These are phyloP conservation scores for Pseudopyricularia cyperi DNA, from an alignment of 2,329 filamentous ascomycete species.

Conservation along the genomic window DNA sequence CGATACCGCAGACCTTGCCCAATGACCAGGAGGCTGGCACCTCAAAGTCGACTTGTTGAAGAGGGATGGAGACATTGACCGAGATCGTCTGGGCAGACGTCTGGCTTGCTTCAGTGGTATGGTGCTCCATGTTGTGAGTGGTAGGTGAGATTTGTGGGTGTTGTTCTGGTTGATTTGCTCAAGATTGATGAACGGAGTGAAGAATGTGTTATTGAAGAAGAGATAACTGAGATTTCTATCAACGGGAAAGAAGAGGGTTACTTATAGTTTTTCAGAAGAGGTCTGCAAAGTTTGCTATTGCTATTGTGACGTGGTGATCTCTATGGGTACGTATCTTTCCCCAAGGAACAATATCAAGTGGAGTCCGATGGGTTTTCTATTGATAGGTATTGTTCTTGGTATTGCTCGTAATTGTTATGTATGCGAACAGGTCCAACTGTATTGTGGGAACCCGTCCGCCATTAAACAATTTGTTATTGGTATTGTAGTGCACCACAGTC, in stretches of 20 bases:
- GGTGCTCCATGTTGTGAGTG: neutral
- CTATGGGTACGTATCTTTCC: no score
- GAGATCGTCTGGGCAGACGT: neutral
- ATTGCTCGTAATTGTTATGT: no score
- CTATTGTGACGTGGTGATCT: neutral
- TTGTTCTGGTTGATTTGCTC: no score
- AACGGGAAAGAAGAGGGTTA: neutral
- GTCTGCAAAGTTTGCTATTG: neutral
- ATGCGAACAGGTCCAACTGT: no score
- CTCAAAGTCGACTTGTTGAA: neutral
- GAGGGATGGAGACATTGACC: neutral
- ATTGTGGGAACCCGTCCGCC: no score
- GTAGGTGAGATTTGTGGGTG: neutral
- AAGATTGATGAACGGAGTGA: no score
- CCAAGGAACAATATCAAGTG: neutral
- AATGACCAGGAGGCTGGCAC: neutral
- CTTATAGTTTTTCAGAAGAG: neutral
- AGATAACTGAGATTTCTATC: neutral
- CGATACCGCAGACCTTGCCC: neutral
- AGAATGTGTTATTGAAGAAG: no score
- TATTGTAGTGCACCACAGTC: no score
- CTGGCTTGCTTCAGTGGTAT: neutral
- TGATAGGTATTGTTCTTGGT: neutral
- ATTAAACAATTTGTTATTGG: no score
- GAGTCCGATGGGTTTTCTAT: neutral